Conservation (phyloP, 2,329 filamentous ascomycete genomes). For the Metarhizium album region DNA sequence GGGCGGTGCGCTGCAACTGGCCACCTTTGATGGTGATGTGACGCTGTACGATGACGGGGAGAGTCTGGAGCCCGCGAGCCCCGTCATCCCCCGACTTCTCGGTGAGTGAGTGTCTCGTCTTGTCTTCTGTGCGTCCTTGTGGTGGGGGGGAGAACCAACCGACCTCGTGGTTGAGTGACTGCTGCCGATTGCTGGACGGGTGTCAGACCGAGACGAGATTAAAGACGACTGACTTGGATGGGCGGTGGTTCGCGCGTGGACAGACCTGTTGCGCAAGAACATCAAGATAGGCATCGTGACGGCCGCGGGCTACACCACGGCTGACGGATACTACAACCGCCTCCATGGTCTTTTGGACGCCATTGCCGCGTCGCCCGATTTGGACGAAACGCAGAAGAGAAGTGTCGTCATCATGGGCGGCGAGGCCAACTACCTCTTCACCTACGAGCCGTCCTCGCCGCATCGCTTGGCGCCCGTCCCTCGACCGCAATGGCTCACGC, state of each 20-base stretch:
- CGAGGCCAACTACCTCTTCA: conserved; percentile 92
- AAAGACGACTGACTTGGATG: neutral
- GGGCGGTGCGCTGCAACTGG: conserved; percentile 63
- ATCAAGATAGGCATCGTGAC: conserved; percentile 93
- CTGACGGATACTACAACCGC: conserved; percentile 74
- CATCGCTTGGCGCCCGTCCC: conserved; percentile 60
- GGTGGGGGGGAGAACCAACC: too few relatives aligned
- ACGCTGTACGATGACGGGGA: conserved; percentile 90
- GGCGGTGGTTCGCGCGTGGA: neutral
- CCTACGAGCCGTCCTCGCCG: conserved; percentile 54
- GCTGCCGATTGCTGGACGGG: too few relatives aligned
- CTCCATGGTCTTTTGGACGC: conserved; percentile 80
- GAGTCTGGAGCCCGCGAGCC: conserved; percentile 62
- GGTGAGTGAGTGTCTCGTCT: conserved; percentile 23
- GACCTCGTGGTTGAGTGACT: too few relatives aligned
- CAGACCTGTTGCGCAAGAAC: conserved; percentile 61
- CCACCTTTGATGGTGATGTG: conserved; percentile 96
- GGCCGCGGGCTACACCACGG: conserved; percentile 86
- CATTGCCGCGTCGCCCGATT: conserved; percentile 46
- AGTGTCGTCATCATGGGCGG: conserved; percentile 89
- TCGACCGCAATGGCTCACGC: conserved; percentile 58
- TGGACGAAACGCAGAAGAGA: conserved; percentile 58
- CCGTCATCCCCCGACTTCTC: conserved; percentile 58
- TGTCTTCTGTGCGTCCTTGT: too few relatives aligned
- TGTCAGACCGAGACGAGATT: neutral